Evolutionary conservation across 2,329 filamentous ascomycete species (phyloP).

Genomic region (Colletotrichum magnum): DNA sequence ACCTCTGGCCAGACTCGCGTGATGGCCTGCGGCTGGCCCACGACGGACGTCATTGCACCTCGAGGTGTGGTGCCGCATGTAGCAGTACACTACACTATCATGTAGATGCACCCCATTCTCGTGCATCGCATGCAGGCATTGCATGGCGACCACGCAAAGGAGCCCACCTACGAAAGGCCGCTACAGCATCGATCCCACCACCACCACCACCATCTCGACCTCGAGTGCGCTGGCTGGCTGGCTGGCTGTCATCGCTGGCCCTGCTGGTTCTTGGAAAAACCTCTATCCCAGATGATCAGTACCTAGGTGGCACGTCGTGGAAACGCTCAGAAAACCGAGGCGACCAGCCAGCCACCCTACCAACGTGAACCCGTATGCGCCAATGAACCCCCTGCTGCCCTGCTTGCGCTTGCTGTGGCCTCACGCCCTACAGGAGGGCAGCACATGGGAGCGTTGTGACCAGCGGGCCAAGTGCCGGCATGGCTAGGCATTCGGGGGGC

Average conservation of each 20-base stretch:
- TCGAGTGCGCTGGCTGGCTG: constrained; percentile 1
- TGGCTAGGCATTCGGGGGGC: constrained; percentile 21
- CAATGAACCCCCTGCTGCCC: not conserved
- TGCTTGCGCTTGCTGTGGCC: not conserved
- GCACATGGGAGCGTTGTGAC: constrained; percentile 34
- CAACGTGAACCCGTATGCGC: not conserved
- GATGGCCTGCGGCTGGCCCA: constrained; percentile 32
- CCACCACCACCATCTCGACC: not conserved
- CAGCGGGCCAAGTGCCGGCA: constrained; percentile 38
- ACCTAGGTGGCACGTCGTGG: too few species aligned
- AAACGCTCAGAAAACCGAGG: too few species aligned
- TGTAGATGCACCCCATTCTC: constrained; percentile 31
- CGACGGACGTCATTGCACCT: constrained; percentile 35
- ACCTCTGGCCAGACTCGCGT: constrained; percentile 28
- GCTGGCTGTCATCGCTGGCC: constrained; percentile 2
- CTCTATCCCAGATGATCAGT: too few species aligned
- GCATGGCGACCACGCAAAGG: constrained; percentile 22
- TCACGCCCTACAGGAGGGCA: constrained; percentile 18
- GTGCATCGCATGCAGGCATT: constrained; percentile 38
- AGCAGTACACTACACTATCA: not conserved
- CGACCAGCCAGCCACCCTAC: too few species aligned
- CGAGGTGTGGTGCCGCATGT: constrained; percentile 25
- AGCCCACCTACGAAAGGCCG: constrained; percentile 12
- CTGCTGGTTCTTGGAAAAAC: too few species aligned
- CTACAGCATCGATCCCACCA: constrained; percentile 15